Percentiles rank a stretch among this genome's conserved stretches.
These are phyloP conservation scores for Epipyxis sp. DNA, from an alignment of 108 stramenopile genomes.

Conservation along the genomic window DNA sequence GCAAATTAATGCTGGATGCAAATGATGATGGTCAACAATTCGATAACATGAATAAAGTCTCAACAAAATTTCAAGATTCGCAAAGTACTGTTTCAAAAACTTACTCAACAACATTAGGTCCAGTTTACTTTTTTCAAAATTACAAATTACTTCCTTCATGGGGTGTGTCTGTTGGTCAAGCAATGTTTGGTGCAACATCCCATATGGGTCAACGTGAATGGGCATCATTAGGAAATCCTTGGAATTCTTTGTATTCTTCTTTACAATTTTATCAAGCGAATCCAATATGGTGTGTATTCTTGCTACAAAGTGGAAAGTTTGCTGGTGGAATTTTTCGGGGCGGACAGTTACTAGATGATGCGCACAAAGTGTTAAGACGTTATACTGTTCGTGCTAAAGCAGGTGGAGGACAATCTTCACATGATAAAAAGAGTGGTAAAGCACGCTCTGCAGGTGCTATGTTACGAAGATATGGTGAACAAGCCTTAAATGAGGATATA, in stretches of 20 bases:
- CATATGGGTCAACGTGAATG: not conserved
- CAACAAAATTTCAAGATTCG: not conserved
- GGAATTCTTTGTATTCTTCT: not conserved
- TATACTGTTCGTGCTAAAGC: conserved; percentile 54
- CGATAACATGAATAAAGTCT: not conserved
- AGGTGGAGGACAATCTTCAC: conserved; percentile 51
- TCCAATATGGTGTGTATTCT: not conserved
- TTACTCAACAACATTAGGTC: not conserved
- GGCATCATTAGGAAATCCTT: not conserved
- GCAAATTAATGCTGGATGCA: not conserved
- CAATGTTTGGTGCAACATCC: not conserved
- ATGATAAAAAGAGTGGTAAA: conserved; percentile 46
- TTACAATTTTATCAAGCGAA: not conserved
- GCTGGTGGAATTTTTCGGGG: conserved; percentile 31
- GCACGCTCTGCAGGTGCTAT: conserved; percentile 49
- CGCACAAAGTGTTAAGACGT: conserved; percentile 32
- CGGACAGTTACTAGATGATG: not conserved
- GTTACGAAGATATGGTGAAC: conserved; percentile 51
- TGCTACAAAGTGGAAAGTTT: conserved; percentile 24
- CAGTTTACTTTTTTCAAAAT: not conserved
- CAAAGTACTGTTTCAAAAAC: not conserved
- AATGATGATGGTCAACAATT: not conserved
- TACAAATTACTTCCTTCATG: not conserved
- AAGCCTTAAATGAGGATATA: conserved; percentile 42
- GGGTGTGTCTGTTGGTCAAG: not conserved